Evolutionary conservation across 2,329 filamentous ascomycete species (phyloP).

Genomic region (Pestalotiopsis fici): DNA sequence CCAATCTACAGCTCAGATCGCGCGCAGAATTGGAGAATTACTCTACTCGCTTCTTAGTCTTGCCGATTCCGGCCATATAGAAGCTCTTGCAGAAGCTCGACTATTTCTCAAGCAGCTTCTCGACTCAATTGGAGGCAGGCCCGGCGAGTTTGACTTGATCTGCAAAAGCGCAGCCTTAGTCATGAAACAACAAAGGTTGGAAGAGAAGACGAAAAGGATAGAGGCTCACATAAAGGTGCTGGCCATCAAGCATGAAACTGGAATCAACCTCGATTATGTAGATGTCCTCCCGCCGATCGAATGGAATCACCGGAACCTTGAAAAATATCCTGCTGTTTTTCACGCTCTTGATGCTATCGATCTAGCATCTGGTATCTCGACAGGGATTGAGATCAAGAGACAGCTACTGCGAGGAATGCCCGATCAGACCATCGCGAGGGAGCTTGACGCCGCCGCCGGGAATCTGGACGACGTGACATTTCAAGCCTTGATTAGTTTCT

Average conservation of each 20-base stretch:
- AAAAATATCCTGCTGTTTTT: constrained; percentile 15
- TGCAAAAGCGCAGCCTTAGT: constrained; percentile 17
- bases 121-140: not conserved
- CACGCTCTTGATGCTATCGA: constrained; percentile 22
- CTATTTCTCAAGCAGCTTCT: not conserved
- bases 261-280: constrained; percentile 21
- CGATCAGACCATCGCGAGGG: constrained; percentile 16
- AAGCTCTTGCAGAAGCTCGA: constrained; percentile 12
- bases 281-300: constrained; percentile 14
- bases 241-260: constrained; percentile 21
- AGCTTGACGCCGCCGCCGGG: constrained; percentile 17
- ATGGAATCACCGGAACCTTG: constrained; percentile 5
- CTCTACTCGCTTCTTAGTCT: constrained; percentile 24
- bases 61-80: constrained; percentile 18
- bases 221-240: constrained; percentile 17
- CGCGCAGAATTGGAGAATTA: constrained; percentile 18
- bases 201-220: constrained; percentile 17
- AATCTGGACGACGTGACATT: constrained; percentile 20
- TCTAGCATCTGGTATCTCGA: constrained; percentile 11
- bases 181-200: constrained; percentile 17
- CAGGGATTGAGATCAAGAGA: constrained; percentile 15
- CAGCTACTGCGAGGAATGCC: constrained; percentile 23
- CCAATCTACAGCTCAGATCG: constrained; percentile 14
- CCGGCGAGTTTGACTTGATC: constrained; percentile 11
- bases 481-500: constrained; percentile 18